Evolutionary conservation across 495 filamentous ascomycete genomes (phyloP).

Genomic region (Pseudevernia furfuracea): DNA sequence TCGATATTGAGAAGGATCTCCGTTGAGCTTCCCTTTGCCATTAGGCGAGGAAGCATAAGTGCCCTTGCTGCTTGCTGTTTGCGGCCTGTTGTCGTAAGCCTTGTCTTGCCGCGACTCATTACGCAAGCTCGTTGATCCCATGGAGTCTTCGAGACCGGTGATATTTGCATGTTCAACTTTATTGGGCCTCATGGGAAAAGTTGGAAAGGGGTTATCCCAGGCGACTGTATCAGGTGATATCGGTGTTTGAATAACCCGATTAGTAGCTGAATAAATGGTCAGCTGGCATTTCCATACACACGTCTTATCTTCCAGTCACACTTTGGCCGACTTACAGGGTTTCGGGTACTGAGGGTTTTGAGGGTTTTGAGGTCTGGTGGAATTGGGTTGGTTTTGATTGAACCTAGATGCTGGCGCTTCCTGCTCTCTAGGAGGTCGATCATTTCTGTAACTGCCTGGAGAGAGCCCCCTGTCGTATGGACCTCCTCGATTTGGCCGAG

Average conservation of each 20-base stretch:
- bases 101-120: conserved; percentile 54
- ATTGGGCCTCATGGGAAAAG: conserved; percentile 48
- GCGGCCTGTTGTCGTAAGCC: conserved; percentile 35
- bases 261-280: conserved; percentile 18
- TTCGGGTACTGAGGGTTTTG: conserved; percentile 14
- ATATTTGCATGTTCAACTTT: conserved; percentile 25
- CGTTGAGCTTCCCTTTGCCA: not conserved
- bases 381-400: not conserved
- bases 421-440: not conserved
- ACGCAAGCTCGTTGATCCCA: conserved; percentile 40
- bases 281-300: not conserved
- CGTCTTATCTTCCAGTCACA: not conserved
- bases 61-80: conserved; percentile 26
- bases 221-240: conserved; percentile 42
- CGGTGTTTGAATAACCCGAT: conserved; percentile 32
- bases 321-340: conserved; percentile 10
- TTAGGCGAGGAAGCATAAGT: not conserved
- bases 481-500: not conserved
- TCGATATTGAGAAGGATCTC: not conserved
- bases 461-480: not conserved
- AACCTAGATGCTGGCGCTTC: conserved; percentile 1
- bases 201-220: conserved; percentile 64
- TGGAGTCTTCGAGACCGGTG: conserved; percentile 1
- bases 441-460: not conserved
- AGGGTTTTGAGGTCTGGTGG: conserved; percentile 2